These are phyloP conservation scores for Phlebiopsis gigantea DNA, from an alignment of 768 basidiomycete species.

Conservation along the genomic window DNA sequence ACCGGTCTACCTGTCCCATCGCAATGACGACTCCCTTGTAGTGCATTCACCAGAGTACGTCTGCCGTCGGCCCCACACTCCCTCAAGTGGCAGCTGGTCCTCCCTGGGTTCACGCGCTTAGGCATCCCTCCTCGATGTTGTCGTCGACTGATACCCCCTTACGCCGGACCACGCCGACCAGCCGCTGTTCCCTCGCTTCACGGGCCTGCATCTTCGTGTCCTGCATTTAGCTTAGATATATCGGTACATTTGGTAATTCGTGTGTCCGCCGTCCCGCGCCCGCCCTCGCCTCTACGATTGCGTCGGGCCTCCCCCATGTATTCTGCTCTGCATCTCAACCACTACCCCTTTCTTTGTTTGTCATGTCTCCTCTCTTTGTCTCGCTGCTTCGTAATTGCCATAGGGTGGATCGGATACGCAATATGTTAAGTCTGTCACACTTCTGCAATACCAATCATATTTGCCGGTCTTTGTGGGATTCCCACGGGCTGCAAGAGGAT, in stretches of 20 bases:
- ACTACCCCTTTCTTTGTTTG: background rate
- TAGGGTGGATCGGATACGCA: background rate
- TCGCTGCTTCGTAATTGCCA: background rate
- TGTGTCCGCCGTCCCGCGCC: background rate
- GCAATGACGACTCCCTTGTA: background rate
- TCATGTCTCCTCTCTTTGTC: background rate
- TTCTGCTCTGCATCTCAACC: background rate
- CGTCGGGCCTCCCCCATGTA: background rate
- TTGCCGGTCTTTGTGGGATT: background rate
- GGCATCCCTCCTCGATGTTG: background rate
- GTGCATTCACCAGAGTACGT: too few relatives aligned
- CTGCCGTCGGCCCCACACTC: conserved; percentile 2
- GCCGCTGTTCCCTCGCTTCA: background rate
- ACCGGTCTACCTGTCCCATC: background rate
- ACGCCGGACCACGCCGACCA: background rate
- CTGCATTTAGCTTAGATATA: conserved; percentile 3
- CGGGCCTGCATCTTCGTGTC: background rate
- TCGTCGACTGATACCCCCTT: background rate
- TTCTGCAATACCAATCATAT: background rate
- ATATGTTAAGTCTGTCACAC: background rate
- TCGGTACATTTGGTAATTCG: conserved; percentile 4
- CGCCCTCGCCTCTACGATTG: background rate
- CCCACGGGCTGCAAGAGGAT: background rate
- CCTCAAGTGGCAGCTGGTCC: conserved; percentile 4
- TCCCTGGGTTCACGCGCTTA: background rate